These are phyloP conservation scores for Exserohilum rostratum DNA, from an alignment of 2,329 filamentous ascomycete genomes.

Conservation along the genomic window DNA sequence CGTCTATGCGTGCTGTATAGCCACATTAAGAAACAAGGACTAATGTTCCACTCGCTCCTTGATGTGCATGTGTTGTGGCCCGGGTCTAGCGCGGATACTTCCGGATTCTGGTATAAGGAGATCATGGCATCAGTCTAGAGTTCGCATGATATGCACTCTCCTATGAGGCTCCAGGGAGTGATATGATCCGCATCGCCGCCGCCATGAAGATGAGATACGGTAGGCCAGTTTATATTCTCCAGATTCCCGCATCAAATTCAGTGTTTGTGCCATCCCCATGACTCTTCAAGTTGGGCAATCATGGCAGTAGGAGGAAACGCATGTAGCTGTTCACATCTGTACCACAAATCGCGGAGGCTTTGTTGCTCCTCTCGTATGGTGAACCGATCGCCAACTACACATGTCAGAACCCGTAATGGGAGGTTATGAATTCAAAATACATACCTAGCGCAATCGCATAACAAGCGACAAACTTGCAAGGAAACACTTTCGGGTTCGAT, in stretches of 20 bases:
- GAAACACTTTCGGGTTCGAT: conserved; percentile 43
- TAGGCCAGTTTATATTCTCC: neutral
- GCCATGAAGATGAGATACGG: too few relatives aligned
- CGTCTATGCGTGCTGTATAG: neutral
- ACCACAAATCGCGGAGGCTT: conserved; percentile 39
- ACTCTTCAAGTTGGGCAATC: conserved; percentile 43
- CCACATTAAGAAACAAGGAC: conserved; percentile 6
- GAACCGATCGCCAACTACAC: conserved; percentile 44
- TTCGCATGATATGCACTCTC: too few relatives aligned
- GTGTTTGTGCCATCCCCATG: conserved; percentile 39
- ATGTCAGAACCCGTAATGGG: conserved; percentile 4
- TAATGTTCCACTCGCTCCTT: neutral
- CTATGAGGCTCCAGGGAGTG: too few relatives aligned
- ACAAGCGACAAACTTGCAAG: conserved; percentile 45
- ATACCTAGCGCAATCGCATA: conserved; percentile 45
- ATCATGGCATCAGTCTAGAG: neutral
- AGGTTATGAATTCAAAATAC: conserved; percentile 5
- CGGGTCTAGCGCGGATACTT: neutral
- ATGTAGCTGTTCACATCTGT: conserved; percentile 38
- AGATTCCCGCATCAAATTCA: neutral
- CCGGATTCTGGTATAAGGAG: neutral
- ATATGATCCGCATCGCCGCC: too few relatives aligned
- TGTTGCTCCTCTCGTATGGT: conserved; percentile 39
- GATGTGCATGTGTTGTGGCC: too few relatives aligned
- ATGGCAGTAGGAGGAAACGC: conserved; percentile 44